Evolutionary conservation across 2,329 filamentous ascomycete genomes (phyloP), one percentile per base, ranked within the genome.

Genomic region (Xylariaceae sp.): DNA sequence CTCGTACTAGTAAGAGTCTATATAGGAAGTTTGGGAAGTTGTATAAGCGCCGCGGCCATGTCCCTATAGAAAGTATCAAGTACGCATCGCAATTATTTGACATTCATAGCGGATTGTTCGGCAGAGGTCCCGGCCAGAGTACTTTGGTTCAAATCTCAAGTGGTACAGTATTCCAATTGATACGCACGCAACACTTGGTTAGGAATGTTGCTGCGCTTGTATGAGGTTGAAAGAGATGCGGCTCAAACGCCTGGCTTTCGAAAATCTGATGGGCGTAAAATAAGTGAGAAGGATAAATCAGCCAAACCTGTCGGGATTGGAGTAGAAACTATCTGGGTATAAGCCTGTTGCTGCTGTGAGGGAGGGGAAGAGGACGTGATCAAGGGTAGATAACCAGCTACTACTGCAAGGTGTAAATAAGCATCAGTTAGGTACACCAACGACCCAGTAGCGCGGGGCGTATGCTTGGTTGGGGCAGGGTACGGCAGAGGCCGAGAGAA

Each of bases 51-150:
- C 14, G 43, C n/a, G 26, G 39, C 44, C 45, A 55, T 52, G 26
- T 46, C 44, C 45, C 36, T 50, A 48, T 14, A 33, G 26, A 44
- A 36, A 26, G 12, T 53, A 39, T 53, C 45, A n/a, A 48, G 26
- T 6, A 44, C 40, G 37, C 58, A 39, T 46, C 34, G 46, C 26
- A 16, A 16, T 37, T 51, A 58, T 24, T 31, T 54, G 53, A 43
- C 31, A 45, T 47, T 55, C 58, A 61, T 61, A 50, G 47, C 43
- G 55, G 12, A 36, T 6, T 39, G 24, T n/a, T 36, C 34, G 49
- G 40, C 40, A 29, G 34, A 47, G 49, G 31, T 28, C 47, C 52
- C 53, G 41, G 41, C 46, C 41, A 19, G 24, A 14, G 26, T 21
- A 49, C 19, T 37, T 39, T 26, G 14, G 3, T 3, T 46, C 12